These are phyloP conservation scores for Rhizoclosmatium globosum DNA, from an alignment of 192 early-diverging fungal genomes.

Conservation along the genomic window DNA sequence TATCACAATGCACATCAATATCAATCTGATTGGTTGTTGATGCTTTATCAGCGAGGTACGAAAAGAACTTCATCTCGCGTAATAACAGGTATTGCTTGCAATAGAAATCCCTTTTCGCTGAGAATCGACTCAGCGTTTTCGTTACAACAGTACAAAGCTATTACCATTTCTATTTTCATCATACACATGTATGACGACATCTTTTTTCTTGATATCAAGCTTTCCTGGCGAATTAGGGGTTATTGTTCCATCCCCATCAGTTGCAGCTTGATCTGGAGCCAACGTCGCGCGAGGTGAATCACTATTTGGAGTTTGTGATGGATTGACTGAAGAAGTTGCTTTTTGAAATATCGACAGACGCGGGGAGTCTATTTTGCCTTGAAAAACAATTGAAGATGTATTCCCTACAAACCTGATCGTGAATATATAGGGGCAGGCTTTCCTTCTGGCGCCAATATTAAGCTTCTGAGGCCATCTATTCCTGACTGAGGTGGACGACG, in stretches of 20 bases:
- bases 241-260: background rate
- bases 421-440: conserved; percentile 17
- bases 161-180: conserved; percentile 61
- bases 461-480: background rate
- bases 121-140: background rate
- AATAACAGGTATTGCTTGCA: conserved; percentile 56
- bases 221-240: background rate
- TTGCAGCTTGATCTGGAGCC: background rate
- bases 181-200: conserved; percentile 62
- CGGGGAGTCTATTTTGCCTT: background rate
- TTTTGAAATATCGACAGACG: background rate
- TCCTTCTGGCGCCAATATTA: conserved; percentile 24
- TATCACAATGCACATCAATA: conserved; percentile 66
- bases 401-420: background rate
- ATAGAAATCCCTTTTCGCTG: conserved; percentile 60
- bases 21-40: conserved; percentile 41
- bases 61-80: conserved; percentile 62
- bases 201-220: conserved; percentile 16
- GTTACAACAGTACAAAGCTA: background rate
- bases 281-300: background rate
- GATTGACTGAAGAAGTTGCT: background rate
- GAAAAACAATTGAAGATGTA: background rate
- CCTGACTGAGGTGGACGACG: background rate
- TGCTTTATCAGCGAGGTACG: conserved; percentile 43
- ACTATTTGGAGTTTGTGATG: background rate